Base-by-base conservation (phyloP, 306 rosid species). In the Cucurbita argyrosperma region DNA sequence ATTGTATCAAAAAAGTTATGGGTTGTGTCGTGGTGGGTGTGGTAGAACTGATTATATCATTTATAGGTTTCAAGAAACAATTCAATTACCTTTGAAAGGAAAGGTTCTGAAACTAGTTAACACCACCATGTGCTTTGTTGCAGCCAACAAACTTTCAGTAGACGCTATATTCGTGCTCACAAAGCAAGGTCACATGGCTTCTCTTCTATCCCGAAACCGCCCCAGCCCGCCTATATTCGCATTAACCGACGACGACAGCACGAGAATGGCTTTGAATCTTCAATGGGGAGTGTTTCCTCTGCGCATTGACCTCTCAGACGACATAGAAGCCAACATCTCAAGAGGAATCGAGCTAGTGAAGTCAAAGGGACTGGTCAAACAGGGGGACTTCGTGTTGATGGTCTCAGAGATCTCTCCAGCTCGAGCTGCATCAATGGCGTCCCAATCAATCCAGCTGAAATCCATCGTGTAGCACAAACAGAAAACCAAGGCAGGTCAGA, bases 151-250 rank as follows among this genome's bases (percentile, higher is more conserved):
- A 74, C 97, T 93, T 61, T 96, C 90, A 1, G 96, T 90, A 79
- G 97, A 90, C 77, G 97, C 96, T 39, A 93, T 93, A 71, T 93
- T 93, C 76, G 98, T 86, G 10, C 85, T 82, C 85, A 93, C 97
- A 40, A 89, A 82, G 74, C 88, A 85, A 21, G 98, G 97, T 12
- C 76, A 87, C 77, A 89, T 90, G 98, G 98, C 98, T 19, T 90
- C 96, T 14, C 88, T 93, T 30, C 76, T 93, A 54, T 93, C 97
- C 4, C 83, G 96, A 4, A 89, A 85, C 78, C 92, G 96, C 0
- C 98, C 98, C 7, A 83, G 89, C 84, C 89, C 97, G 70, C 97
- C 97, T 10, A 74, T 93, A 75, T 88, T 93, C 77, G 98, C 98
- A 49, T 93, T 93, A 84, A 89, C 98, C 10, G 21, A 86, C 0